Evolutionary conservation across 2,329 filamentous ascomycete genomes (phyloP).

Genomic region (Gnomoniopsis sp.): DNA sequence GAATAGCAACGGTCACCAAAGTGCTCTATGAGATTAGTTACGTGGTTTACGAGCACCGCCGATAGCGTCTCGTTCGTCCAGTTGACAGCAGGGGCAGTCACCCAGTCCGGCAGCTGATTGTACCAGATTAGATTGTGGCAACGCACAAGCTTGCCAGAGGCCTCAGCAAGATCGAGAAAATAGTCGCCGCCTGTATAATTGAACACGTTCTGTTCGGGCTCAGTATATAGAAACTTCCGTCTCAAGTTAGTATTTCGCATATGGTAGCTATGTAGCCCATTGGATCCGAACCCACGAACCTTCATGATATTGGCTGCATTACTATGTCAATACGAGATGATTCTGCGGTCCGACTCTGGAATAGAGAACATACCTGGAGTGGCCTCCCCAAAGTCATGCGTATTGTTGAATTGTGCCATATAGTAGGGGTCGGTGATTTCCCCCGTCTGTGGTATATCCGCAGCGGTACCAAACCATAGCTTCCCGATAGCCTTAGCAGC

Average conservation of each 20-base stretch:
- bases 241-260: neutral
- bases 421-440: neutral
- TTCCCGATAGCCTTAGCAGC: neutral
- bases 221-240: slow-evolving; percentile 39
- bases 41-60: slow-evolving; percentile 48
- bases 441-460: neutral
- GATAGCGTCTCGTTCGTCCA: slow-evolving; percentile 53
- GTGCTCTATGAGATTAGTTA: slow-evolving; percentile 43
- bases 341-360: neutral
- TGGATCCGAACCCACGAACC: neutral
- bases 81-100: slow-evolving; percentile 25
- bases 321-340: neutral
- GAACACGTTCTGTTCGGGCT: slow-evolving; percentile 56
- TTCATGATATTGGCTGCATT: slow-evolving; percentile 4
- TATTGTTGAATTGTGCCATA: slow-evolving; percentile 3
- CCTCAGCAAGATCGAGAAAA: slow-evolving; percentile 39
- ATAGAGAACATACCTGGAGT: neutral
- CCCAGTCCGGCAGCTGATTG: slow-evolving; percentile 49
- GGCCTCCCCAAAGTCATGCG: neutral
- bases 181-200: slow-evolving; percentile 57
- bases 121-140: slow-evolving; percentile 54
- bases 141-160: slow-evolving; percentile 45
- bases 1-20: slow-evolving; percentile 47
- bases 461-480: slow-evolving; percentile 2
- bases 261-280: neutral